Evolutionary conservation across 2,329 filamentous ascomycete species (phyloP).

Genomic region (Pestalotiopsis sp.): DNA sequence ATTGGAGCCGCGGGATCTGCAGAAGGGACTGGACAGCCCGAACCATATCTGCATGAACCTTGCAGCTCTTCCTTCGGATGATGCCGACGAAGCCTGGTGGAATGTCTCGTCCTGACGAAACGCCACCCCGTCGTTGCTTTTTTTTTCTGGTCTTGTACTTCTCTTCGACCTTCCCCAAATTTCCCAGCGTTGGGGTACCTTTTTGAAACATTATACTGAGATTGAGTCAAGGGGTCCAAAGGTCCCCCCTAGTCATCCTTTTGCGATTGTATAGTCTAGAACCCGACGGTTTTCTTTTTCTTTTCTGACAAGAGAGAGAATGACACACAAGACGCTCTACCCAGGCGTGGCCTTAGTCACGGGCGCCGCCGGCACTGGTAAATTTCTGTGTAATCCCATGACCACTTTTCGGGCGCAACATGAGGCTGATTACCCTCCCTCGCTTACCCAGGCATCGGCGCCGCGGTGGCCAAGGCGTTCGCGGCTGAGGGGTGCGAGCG

Average conservation of each 20-base stretch:
- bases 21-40: neutral
- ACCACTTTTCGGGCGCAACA: neutral
- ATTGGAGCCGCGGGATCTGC: neutral
- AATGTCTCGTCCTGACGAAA: neutral
- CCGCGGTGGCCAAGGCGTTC: conserved; percentile 54
- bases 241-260: no score
- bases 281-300: neutral
- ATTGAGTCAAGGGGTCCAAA: neutral
- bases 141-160: neutral
- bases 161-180: neutral
- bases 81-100: neutral
- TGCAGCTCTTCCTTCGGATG: neutral
- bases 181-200: neutral
- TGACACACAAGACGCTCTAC: conserved; percentile 24
- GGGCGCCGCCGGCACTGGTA: conserved; percentile 50
- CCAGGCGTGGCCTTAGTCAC: conserved; percentile 50
- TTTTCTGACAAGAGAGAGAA: neutral
- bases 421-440: neutral
- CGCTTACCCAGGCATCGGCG: conserved; percentile 51
- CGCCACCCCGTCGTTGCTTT: neutral
- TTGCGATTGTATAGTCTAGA: no score
- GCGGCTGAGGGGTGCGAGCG: conserved; percentile 48
- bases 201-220: neutral
- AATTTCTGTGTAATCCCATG: neutral
- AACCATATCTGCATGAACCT: neutral